A percentile compares a stretch with the other conserved stretches of the same genome.
Conservation (phyloP, 2,329 filamentous ascomycete genomes). For the Venturia carpophila region DNA sequence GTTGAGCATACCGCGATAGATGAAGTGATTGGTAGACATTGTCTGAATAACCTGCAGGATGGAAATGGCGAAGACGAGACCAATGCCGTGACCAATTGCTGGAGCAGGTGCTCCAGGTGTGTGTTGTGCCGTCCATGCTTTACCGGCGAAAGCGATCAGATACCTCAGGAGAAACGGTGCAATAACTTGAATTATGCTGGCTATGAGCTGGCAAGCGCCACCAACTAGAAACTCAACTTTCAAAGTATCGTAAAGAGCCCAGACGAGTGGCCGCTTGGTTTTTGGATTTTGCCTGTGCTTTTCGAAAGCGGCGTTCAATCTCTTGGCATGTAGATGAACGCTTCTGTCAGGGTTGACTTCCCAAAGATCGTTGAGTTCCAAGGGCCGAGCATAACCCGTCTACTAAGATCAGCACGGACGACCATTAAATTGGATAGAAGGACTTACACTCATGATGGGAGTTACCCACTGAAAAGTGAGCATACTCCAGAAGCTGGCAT, state of each 20-base stretch:
- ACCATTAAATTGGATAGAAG: not conserved
- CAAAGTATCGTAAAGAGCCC: constrained; percentile 81
- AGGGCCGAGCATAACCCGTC: constrained; percentile 75
- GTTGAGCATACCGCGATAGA: constrained; percentile 86
- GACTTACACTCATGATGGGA: constrained; percentile 64
- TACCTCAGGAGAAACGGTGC: constrained; percentile 80
- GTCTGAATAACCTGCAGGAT: constrained; percentile 79
- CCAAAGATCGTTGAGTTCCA: constrained; percentile 84
- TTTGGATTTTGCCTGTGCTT: constrained; percentile 55
- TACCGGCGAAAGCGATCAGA: constrained; percentile 74
- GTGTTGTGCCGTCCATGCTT: constrained; percentile 63
- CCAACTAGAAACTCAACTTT: constrained; percentile 77
- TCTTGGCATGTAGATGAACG: constrained; percentile 60
- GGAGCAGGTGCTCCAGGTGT: constrained; percentile 49
- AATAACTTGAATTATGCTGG: constrained; percentile 67
- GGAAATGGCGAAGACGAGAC: constrained; percentile 76
- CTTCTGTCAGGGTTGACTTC: constrained; percentile 72
- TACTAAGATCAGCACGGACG: constrained; percentile 28
- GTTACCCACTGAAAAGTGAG: constrained; percentile 87
- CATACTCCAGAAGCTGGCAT: constrained; percentile 64
- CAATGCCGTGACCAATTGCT: constrained; percentile 65
- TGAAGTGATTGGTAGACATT: constrained; percentile 78
- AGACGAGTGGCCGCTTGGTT: constrained; percentile 64
- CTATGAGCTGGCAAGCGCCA: constrained; percentile 64
- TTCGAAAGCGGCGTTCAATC: constrained; percentile 60